A percentile compares a stretch with the other conserved stretches of the same genome.
Conservation (phyloP, 306 rosid genomes). For the Purshia tridentata region DNA sequence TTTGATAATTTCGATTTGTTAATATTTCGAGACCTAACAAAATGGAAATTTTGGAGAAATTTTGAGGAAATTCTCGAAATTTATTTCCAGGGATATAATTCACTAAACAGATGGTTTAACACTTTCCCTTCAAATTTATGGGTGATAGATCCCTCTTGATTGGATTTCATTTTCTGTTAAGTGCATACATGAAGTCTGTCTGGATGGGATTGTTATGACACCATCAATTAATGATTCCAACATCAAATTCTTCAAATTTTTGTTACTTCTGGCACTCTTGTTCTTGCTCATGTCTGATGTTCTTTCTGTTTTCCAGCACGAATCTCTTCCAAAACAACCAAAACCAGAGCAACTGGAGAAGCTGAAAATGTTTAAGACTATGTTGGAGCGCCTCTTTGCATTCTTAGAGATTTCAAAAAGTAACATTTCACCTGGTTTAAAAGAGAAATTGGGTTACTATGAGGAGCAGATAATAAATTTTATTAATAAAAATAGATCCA, state of each 20-base stretch:
- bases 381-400: slow-evolving; percentile 46
- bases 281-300: slow-evolving; percentile 15
- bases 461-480: slow-evolving; percentile 52
- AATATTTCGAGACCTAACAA: too few species aligned
- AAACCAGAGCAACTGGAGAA: slow-evolving; percentile 49
- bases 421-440: slow-evolving; percentile 28
- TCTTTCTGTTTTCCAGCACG: slow-evolving; percentile 40
- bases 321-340: slow-evolving; percentile 55
- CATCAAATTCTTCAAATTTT: background rate
- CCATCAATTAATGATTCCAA: background rate
- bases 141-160: slow-evolving; percentile 9
- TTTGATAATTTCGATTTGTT: too few species aligned
- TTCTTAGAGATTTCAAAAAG: slow-evolving; percentile 49
- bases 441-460: slow-evolving; percentile 44
- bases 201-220: background rate
- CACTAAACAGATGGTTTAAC: too few species aligned
- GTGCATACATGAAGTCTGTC: background rate
- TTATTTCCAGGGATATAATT: too few species aligned
- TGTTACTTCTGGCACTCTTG: background rate
- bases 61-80: too few species aligned
- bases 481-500: slow-evolving; percentile 36
- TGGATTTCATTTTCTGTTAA: background rate
- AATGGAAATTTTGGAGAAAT: too few species aligned
- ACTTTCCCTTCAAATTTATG: background rate
- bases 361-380: slow-evolving; percentile 40